Conservation (phyloP, 1,284 basidiomycete genomes). For the Sporisorium sorghi region DNA sequence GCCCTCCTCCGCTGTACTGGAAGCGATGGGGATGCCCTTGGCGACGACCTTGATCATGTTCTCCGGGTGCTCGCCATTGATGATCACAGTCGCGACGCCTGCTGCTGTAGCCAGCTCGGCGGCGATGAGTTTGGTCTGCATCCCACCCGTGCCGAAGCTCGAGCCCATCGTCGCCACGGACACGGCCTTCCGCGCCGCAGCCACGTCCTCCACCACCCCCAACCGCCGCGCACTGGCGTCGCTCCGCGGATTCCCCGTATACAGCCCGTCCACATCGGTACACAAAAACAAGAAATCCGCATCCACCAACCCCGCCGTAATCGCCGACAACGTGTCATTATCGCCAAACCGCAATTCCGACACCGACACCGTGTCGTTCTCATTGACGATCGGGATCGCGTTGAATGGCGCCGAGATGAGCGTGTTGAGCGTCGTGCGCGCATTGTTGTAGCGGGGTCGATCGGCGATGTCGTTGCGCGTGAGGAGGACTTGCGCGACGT, state of each 20-base stretch:
- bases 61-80: conserved; percentile 74
- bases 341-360: conserved; percentile 98
- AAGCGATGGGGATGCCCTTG: conserved; percentile 30
- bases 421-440: conserved; percentile 63
- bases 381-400: conserved; percentile 68
- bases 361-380: conserved; percentile 68
- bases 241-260: conserved; percentile 92
- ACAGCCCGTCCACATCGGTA: conserved; percentile 96
- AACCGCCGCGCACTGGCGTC: conserved; percentile 85
- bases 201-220: conserved; percentile 83
- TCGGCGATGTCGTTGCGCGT: conserved; percentile 97
- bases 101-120: conserved; percentile 96
- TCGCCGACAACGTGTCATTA: conserved; percentile 96
- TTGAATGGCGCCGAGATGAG: conserved; percentile 57
- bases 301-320: conserved; percentile 95
- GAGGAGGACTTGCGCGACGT: conserved; percentile 92
- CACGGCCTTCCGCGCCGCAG: conserved; percentile 83
- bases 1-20: neutral
- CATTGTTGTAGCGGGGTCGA: conserved; percentile 66
- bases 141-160: conserved; percentile 93
- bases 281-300: conserved; percentile 96
- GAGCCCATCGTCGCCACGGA: conserved; percentile 91
- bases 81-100: conserved; percentile 91
- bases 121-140: conserved; percentile 99
- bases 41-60: conserved; percentile 84